phyloP scores from a whole-genome alignment of 2,329 filamentous ascomycete species.

The Pestalotiopsis sp. region DNA sequence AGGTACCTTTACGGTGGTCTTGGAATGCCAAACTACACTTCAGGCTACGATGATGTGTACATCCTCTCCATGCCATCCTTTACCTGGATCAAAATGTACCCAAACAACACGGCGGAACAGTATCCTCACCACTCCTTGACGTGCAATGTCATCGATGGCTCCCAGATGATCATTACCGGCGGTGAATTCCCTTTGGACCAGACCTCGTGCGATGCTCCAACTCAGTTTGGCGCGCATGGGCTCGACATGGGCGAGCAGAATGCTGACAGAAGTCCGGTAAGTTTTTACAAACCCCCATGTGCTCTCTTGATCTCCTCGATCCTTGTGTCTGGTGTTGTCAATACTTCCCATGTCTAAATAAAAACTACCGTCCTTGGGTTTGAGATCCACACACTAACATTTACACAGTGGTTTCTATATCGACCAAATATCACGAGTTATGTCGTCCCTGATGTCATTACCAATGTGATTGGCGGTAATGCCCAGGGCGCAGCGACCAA shows the following conservation, averaged over 20 bases:
- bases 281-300: background rate
- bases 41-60: constrained; percentile 64
- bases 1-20: constrained; percentile 66
- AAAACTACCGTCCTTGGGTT: background rate
- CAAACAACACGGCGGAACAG: constrained; percentile 38
- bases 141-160: constrained; percentile 58
- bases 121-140: constrained; percentile 57
- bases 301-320: background rate
- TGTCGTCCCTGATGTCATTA: constrained; percentile 54
- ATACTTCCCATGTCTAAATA: background rate
- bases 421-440: constrained; percentile 53
- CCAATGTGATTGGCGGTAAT: constrained; percentile 52
- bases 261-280: constrained; percentile 37
- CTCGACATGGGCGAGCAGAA: constrained; percentile 56
- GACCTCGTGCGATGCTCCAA: constrained; percentile 50
- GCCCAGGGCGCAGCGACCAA: constrained; percentile 56
- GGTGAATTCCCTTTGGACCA: constrained; percentile 55
- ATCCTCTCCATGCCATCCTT: constrained; percentile 66
- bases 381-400: background rate
- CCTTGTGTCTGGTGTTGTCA: too few relatives aligned
- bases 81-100: constrained; percentile 62
- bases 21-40: constrained; percentile 45
- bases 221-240: constrained; percentile 58
- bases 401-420: constrained; percentile 51
- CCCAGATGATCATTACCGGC: constrained; percentile 67